Base-by-base conservation (phyloP, 23 red algal species). In the Cyanidium caldarium region DNA sequence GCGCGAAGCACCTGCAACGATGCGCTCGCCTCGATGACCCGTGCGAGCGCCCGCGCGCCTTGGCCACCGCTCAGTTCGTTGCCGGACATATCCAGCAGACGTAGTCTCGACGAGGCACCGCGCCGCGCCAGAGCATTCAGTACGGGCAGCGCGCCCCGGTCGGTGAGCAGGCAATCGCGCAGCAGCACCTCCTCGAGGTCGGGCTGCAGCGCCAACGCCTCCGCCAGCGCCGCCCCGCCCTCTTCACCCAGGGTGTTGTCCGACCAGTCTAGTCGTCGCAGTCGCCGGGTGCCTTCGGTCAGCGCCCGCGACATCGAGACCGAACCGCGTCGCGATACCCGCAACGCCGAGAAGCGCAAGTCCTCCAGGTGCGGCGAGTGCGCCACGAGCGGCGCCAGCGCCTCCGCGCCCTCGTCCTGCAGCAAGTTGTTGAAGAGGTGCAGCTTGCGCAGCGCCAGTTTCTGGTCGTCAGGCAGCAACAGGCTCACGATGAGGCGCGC, bases 381-480 rank as follows among this genome's bases (percentile, higher is more conserved):
- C 35, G 45, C 76, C n/a, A 94, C 25, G 21, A 94, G 36, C 7
- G 57, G 42, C 31, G 73, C 80, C 28, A 94, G 65, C 20, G 71
- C 65, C 14, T 36, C 17, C 36, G 78, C 40, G 17, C 87, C 87
- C 16, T 39, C 75, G 16, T 77, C 75, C 19, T 85, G 66, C 17
- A 94, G 44, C 1, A 77, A 72, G 46, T 93, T 93, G 30, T 56
- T 83, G 66, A 84, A 81, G 44, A 85, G 40, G 61, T 80, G 67
- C 1, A 85, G 77, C 15, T 70, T 57, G 36, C 34, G 26, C 37
- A 45, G 72, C 57, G 38, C 44, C 40, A 28, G 15, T 13, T 2
- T 0, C 58, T 76, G 21, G 76, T 40, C 14, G 65, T 2, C 5
- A 40, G 38, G 34, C 16, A 33, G 30, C 0, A 94, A 71, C 45